These are phyloP conservation scores for Croton setiger DNA, from an alignment of 441 rosid genomes.

Conservation along the genomic window DNA sequence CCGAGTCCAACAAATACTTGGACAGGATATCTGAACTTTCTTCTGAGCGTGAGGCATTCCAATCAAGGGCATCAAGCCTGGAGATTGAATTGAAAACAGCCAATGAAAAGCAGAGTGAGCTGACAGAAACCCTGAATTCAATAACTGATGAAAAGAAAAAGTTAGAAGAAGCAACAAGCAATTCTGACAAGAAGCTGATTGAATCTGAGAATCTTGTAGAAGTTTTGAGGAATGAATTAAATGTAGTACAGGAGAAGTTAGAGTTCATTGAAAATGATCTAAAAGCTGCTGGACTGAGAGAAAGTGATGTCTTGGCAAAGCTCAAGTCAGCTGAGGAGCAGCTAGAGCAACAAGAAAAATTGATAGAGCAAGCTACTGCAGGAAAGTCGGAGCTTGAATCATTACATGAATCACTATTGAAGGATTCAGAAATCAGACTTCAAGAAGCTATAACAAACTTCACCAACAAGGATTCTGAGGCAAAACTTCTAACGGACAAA, in stretches of 20 bases:
- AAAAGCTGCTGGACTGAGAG: constrained; percentile 58
- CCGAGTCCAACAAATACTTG: constrained; percentile 46
- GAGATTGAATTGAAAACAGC: constrained; percentile 68
- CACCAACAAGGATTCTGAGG: constrained; percentile 56
- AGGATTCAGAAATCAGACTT: constrained; percentile 59
- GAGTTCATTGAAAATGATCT: constrained; percentile 65
- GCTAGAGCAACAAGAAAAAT: constrained; percentile 49
- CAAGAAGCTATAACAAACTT: constrained; percentile 54
- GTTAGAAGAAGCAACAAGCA: constrained; percentile 53
- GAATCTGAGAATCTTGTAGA: constrained; percentile 70
- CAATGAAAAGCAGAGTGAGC: constrained; percentile 55
- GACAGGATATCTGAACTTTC: constrained; percentile 57
- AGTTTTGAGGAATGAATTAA: constrained; percentile 63
- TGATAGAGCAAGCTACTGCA: constrained; percentile 49
- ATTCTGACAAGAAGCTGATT: constrained; percentile 48
- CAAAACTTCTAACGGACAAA: constrained; percentile 55
- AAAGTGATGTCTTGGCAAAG: constrained; percentile 60
- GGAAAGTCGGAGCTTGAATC: constrained; percentile 62
- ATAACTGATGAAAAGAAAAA: constrained; percentile 62
- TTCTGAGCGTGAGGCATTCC: constrained; percentile 71
- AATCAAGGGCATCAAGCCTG: constrained; percentile 61
- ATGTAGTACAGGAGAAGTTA: constrained; percentile 56
- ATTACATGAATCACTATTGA: constrained; percentile 46
- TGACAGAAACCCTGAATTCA: constrained; percentile 51
- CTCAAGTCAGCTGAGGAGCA: constrained; percentile 73